Evolutionary conservation across 495 filamentous ascomycete species (phyloP).

Genomic region (Glonium stellatum): DNA sequence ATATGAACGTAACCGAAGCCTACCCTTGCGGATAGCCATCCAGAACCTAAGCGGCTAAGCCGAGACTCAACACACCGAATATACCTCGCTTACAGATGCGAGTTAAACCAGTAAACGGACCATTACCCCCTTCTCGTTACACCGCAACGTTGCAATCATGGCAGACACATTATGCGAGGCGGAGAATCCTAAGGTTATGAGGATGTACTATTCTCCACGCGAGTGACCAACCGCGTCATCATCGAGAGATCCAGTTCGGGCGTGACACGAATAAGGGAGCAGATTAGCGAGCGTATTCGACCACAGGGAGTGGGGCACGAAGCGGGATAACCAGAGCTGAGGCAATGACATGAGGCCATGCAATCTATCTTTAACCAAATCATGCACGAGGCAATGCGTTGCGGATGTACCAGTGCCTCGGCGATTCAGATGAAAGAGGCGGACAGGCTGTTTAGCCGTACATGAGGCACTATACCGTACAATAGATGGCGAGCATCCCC

Average conservation of each 20-base stretch:
- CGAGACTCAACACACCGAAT: too few species aligned
- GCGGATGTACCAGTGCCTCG: background rate
- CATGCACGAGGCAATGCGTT: background rate
- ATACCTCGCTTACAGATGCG: too few species aligned
- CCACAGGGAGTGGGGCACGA: background rate
- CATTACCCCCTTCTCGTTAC: background rate
- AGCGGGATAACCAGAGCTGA: background rate
- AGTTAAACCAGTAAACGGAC: too few species aligned
- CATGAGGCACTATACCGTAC: background rate
- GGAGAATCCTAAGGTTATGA: constrained; percentile 1
- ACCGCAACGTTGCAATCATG: background rate
- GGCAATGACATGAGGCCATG: background rate
- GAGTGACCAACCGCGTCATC: background rate
- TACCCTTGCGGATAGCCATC: too few species aligned
- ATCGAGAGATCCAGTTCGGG: background rate
- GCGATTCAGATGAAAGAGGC: background rate
- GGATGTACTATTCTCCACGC: background rate
- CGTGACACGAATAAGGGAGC: background rate
- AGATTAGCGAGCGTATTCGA: background rate
- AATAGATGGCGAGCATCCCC: background rate
- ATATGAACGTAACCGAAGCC: too few species aligned
- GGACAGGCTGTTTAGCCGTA: background rate
- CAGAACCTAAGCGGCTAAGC: too few species aligned
- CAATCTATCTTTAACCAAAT: background rate
- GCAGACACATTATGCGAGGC: background rate